Evolutionary conservation across 208 protist genomes (phyloP), one percentile per base, ranked within the genome.

Genomic region (Wallacemonas collosoma): DNA sequence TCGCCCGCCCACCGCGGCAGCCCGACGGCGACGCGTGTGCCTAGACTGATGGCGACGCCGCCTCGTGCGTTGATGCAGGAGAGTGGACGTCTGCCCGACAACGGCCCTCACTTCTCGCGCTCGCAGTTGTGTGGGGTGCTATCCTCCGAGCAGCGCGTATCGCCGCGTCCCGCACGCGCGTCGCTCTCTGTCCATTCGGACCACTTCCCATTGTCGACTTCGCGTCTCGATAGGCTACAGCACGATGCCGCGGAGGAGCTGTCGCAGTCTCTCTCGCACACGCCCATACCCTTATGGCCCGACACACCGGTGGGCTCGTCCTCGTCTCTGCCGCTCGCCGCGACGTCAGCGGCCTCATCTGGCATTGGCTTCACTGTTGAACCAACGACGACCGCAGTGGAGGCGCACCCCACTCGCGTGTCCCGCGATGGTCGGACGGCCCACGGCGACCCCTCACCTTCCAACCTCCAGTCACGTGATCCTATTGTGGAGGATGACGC

Each of bases 131-230:
- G 8, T 6, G 8, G 12, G 8, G 8, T 50, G 45, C 45, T 6
- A 6, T 50, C 45, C 8, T 6, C 45, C 0, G 45, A 50, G 45
- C 6, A 12, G 45, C 45, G 45, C 45, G 14, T 57, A 7, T 5
- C 53, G 14, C 53, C 53, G 17, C 53, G 53, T 35, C 53, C 53
- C 9, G 6, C 15, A 6, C 53, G 43, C 60, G 7, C 8, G 41
- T 65, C 60, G 38, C 60, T 65, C 40, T 65, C 60, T 9, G 3
- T n/a, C 7, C 60, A 65, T 41, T 65, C 60, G n/a, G 60, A 65
- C 15, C 38, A 12, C 15, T 65, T 65, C 36, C 60, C 60, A 51
- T 41, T 65, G n/a, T 65, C 60, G 12, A 48, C 11, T 12, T 65
- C 60, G 15, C 38, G 41, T 6, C 60, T 65, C 15, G 60, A 51